phyloP scores from a whole-genome alignment of 164 flowering plant genomes.

The Liriodendron chinense region DNA sequence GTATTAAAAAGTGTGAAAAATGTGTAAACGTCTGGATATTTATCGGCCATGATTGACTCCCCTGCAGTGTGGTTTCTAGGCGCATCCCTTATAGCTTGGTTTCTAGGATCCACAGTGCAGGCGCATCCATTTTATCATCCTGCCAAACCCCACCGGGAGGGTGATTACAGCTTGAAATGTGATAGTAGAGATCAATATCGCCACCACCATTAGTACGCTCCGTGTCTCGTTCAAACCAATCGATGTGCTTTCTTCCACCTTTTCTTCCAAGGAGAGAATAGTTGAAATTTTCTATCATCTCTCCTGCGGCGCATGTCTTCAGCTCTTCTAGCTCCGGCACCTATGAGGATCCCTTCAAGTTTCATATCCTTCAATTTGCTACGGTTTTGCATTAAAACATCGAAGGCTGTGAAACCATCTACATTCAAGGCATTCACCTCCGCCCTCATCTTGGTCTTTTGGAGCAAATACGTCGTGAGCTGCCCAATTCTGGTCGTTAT shows the following conservation, averaged over 20 bases:
- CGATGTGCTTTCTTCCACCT: not conserved
- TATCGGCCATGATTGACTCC: not conserved
- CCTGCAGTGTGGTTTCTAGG: not conserved
- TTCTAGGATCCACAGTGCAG: too few species aligned
- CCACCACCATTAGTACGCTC: not conserved
- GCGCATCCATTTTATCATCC: not conserved
- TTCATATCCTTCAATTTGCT: not conserved
- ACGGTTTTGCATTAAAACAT: not conserved
- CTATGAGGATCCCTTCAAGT: not conserved
- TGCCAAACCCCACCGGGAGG: slow-evolving; percentile 7
- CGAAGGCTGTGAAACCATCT: not conserved
- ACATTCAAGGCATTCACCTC: not conserved
- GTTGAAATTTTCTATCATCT: not conserved
- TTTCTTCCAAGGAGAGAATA: not conserved
- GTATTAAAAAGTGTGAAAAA: not conserved
- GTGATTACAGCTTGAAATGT: slow-evolving; percentile 7
- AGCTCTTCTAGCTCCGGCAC: not conserved
- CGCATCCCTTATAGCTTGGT: too few species aligned
- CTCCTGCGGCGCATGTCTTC: not conserved
- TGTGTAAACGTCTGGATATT: not conserved
- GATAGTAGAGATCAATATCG: not conserved
- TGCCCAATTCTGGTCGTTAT: not conserved
- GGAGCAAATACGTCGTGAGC: not conserved
- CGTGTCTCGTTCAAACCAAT: not conserved
- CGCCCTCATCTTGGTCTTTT: not conserved